These are phyloP conservation scores for Podila verticillata DNA, from an alignment of 192 early-diverging fungal genomes.

Conservation along the genomic window DNA sequence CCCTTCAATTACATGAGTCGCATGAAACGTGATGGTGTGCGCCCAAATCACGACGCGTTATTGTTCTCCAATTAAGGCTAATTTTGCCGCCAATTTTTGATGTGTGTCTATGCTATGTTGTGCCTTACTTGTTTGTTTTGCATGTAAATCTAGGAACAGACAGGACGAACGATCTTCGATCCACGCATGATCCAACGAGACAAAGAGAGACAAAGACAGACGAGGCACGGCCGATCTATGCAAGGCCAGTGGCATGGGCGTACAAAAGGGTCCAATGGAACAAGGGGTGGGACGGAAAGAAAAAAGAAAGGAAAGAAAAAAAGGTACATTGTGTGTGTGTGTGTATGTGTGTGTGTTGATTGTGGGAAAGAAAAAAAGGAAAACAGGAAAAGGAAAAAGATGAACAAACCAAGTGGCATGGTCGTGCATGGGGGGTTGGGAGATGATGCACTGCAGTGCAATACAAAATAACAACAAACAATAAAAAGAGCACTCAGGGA, in stretches of 20 bases:
- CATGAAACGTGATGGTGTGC: neutral
- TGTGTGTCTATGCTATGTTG: neutral
- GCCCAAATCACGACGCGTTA: neutral
- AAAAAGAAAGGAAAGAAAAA: constrained; percentile 1
- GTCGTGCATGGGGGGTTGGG: too few relatives aligned
- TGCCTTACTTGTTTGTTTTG: neutral
- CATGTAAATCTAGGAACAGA: neutral
- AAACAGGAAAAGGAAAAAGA: neutral
- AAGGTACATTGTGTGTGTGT: constrained; percentile 1
- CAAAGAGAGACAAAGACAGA: neutral
- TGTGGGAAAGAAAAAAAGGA: neutral
- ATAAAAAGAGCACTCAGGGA: too few relatives aligned
- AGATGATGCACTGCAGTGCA: too few relatives aligned
- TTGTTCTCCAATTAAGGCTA: neutral
- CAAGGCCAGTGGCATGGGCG: neutral
- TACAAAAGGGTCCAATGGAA: neutral
- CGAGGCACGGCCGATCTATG: neutral
- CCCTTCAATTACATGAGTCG: too few relatives aligned
- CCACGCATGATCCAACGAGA: neutral
- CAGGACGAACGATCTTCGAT: constrained; percentile 2
- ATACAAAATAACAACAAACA: too few relatives aligned
- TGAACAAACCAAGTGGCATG: neutral
- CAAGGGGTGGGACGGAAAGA: neutral
- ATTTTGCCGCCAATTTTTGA: constrained; percentile 1
- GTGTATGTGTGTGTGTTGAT: neutral